Conservation (phyloP, 768 basidiomycete genomes). For the Termitomyces sp. region DNA sequence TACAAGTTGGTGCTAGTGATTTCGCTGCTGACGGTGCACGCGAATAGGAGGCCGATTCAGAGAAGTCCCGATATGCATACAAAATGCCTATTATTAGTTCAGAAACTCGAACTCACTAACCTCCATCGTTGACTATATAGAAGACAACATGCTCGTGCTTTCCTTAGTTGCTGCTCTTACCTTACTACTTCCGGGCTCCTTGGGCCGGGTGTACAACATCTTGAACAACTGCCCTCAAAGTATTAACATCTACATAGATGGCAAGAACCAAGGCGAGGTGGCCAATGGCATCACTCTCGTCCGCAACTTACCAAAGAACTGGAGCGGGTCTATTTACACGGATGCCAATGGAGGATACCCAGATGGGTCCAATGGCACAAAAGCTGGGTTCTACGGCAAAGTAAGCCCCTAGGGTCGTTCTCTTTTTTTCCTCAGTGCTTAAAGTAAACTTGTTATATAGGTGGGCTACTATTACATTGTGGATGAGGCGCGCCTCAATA, state of each 20-base stretch:
- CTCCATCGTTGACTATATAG: neutral
- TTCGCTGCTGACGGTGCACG: no score
- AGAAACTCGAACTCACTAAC: neutral
- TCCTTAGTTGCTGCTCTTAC: neutral
- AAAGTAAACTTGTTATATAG: conserved; percentile 4
- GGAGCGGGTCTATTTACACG: conserved; percentile 22
- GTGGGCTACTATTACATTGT: conserved; percentile 26
- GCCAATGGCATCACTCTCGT: neutral
- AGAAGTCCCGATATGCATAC: neutral
- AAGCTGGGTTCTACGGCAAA: conserved; percentile 23
- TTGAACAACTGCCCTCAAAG: conserved; percentile 9
- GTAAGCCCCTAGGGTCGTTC: conserved; percentile 9
- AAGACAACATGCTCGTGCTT: neutral
- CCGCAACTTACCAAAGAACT: conserved; percentile 12
- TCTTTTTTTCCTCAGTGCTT: neutral
- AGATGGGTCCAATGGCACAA: conserved; percentile 18
- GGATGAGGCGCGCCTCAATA: conserved; percentile 25
- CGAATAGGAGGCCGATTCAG: neutral
- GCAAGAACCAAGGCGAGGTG: conserved; percentile 7
- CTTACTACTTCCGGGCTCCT: neutral
- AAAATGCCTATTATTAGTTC: neutral
- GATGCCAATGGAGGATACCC: conserved; percentile 21
- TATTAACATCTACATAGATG: conserved; percentile 4
- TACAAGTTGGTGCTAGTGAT: no score
- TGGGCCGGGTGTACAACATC: conserved; percentile 13